Conservation (phyloP, 2,329 filamentous ascomycete species). For the Trichoderma guizhouense region DNA sequence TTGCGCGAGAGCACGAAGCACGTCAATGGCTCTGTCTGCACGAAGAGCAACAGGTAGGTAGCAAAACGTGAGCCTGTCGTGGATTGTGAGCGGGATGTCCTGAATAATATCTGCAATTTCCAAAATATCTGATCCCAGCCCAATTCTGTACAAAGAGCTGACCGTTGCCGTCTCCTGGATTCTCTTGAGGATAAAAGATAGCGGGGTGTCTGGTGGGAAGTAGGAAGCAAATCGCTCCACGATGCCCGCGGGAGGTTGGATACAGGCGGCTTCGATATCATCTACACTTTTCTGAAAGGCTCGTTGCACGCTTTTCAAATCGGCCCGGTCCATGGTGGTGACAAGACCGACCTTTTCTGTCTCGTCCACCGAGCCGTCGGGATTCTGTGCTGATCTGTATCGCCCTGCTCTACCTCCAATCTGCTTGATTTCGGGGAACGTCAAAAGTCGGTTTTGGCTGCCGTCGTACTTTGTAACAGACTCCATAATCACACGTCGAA, state of each 20-base stretch:
- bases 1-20: conserved; percentile 62
- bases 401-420: conserved; percentile 91
- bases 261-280: conserved; percentile 66
- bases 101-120: conserved; percentile 73
- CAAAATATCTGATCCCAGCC: conserved; percentile 55
- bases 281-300: conserved; percentile 63
- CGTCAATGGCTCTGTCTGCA: conserved; percentile 42
- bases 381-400: conserved; percentile 61
- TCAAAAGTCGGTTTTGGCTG: conserved; percentile 52
- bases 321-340: conserved; percentile 70
- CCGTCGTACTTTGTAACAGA: conserved; percentile 71
- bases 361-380: conserved; percentile 18
- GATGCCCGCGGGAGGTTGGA: conserved; percentile 68
- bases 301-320: conserved; percentile 59
- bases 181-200: conserved; percentile 76
- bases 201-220: conserved; percentile 76
- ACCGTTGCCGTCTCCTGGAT: conserved; percentile 66
- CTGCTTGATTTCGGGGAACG: conserved; percentile 81
- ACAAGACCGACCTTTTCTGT: conserved; percentile 64
- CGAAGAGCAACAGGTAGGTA: conserved; percentile 63
- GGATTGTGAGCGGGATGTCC: conserved; percentile 62
- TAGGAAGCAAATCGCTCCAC: conserved; percentile 76
- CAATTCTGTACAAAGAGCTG: conserved; percentile 65
- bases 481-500: conserved; percentile 89
- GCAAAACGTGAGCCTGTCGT: conserved; percentile 73